Evolutionary conservation across 768 basidiomycete genomes (phyloP).

Genomic region (Lentinula edodes): DNA sequence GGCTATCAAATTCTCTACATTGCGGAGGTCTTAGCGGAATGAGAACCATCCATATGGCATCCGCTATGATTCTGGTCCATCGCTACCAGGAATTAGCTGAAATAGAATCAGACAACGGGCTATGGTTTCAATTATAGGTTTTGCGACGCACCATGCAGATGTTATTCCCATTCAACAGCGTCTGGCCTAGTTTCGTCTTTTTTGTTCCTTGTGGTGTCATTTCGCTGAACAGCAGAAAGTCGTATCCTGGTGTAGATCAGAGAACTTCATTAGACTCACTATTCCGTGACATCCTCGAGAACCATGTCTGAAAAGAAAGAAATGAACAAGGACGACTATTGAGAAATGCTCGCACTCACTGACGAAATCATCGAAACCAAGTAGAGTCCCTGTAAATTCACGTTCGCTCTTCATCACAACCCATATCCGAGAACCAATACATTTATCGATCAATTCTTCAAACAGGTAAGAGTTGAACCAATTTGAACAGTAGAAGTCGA

Average conservation of each 20-base stretch:
- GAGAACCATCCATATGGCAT: neutral
- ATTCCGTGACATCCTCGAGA: slow-evolving; percentile 94
- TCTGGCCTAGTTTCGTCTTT: slow-evolving; percentile 80
- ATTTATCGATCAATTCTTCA: slow-evolving; percentile 91
- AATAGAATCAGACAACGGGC: neutral
- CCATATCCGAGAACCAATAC: slow-evolving; percentile 96
- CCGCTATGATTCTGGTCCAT: slow-evolving; percentile 19
- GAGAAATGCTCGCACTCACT: slow-evolving; percentile 58
- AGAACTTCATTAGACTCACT: slow-evolving; percentile 45
- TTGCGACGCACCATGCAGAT: slow-evolving; percentile 80
- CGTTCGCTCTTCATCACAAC: slow-evolving; percentile 98
- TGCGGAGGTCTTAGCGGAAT: neutral
- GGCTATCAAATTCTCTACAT: neutral
- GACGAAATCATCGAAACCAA: slow-evolving; percentile 98
- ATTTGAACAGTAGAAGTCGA: neutral
- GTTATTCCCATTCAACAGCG: slow-evolving; percentile 89
- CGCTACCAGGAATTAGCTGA: slow-evolving; percentile 34
- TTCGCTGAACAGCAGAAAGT: slow-evolving; percentile 48
- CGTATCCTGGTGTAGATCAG: neutral
- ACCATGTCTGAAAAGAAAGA: slow-evolving; percentile 66
- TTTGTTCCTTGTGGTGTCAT: slow-evolving; percentile 77
- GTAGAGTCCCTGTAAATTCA: slow-evolving; percentile 91
- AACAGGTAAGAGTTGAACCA: neutral
- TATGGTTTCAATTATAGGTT: neutral
- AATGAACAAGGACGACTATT: neutral